Evolutionary conservation across 768 basidiomycete species (phyloP).

Genomic region (Nidularia pulvinata): DNA sequence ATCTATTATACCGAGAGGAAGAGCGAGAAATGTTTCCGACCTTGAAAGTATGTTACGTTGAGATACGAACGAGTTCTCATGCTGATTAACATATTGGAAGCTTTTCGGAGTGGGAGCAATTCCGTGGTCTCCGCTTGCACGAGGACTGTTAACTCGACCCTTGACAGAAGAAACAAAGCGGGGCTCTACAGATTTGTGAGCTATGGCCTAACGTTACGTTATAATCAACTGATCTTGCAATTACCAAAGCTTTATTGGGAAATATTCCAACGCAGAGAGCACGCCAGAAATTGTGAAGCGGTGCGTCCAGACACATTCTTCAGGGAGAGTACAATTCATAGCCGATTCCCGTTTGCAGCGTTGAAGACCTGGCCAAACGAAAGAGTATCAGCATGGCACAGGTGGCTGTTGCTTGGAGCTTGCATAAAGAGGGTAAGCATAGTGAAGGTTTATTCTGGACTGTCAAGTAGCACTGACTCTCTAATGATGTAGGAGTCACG

Average conservation of each 20-base stretch:
- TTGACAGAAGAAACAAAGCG: slow-evolving; percentile 35
- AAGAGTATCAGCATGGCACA: slow-evolving; percentile 56
- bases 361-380: slow-evolving; percentile 55
- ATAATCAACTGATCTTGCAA: neutral
- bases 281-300: slow-evolving; percentile 34
- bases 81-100: slow-evolving; percentile 14
- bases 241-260: slow-evolving; percentile 6
- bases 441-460: too few species aligned
- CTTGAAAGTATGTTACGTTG: slow-evolving; percentile 34
- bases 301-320: slow-evolving; percentile 11
- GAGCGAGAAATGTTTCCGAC: slow-evolving; percentile 63
- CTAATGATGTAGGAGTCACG: slow-evolving; percentile 28
- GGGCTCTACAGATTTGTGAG: slow-evolving; percentile 24
- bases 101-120: slow-evolving; percentile 54
- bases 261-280: slow-evolving; percentile 15
- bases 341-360: slow-evolving; percentile 17
- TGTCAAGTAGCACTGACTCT: too few species aligned
- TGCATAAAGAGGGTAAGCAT: slow-evolving; percentile 33
- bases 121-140: slow-evolving; percentile 59
- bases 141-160: slow-evolving; percentile 52
- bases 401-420: slow-evolving; percentile 49
- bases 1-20: slow-evolving; percentile 61
- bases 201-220: neutral
- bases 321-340: neutral
- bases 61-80: neutral